phyloP scores from a whole-genome alignment of 116 monocot species.

The Posidonia oceanica region DNA sequence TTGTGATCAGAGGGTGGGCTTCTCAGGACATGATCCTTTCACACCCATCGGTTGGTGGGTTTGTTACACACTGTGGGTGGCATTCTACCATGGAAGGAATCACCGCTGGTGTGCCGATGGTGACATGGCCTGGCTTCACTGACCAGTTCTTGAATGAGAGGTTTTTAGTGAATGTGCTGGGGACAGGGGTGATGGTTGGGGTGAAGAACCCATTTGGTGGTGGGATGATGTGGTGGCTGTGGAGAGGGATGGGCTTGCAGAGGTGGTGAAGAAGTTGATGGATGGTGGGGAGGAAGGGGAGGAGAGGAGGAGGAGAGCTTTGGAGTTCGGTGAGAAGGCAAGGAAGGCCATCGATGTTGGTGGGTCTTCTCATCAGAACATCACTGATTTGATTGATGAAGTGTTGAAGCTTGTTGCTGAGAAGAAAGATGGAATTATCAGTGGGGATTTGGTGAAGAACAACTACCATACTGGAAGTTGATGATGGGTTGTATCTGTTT shows the following conservation, averaged over 20 bases:
- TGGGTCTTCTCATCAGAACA: slow-evolving; percentile 4
- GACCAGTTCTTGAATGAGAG: slow-evolving; percentile 23
- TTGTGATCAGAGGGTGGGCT: slow-evolving; percentile 14
- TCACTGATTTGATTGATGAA: slow-evolving; percentile 5
- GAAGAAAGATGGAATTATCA: neutral
- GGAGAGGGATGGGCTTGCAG: neutral
- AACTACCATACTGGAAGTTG: too few relatives aligned
- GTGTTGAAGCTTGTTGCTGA: neutral
- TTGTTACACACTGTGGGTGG: slow-evolving; percentile 54
- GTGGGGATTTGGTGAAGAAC: too few relatives aligned
- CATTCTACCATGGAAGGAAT: slow-evolving; percentile 42
- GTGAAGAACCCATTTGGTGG: slow-evolving; percentile 1
- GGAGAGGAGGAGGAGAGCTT: slow-evolving; percentile 9
- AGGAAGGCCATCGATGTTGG: slow-evolving; percentile 9
- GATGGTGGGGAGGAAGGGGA: slow-evolving; percentile 10
- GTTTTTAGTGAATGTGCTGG: slow-evolving; percentile 11
- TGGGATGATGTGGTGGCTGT: slow-evolving; percentile 3
- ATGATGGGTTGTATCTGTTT: too few relatives aligned
- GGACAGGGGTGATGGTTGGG: slow-evolving; percentile 2
- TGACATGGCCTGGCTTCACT: slow-evolving; percentile 23
- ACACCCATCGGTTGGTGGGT: slow-evolving; percentile 19
- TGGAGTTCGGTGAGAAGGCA: neutral
- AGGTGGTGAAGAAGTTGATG: slow-evolving; percentile 8
- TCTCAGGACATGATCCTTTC: slow-evolving; percentile 12
- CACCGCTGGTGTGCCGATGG: slow-evolving; percentile 33